A percentile compares a stretch with the other conserved stretches of the same genome.
Evolutionary conservation across 2,329 filamentous ascomycete species (phyloP).

Genomic region (Stachybotrys elegans): DNA sequence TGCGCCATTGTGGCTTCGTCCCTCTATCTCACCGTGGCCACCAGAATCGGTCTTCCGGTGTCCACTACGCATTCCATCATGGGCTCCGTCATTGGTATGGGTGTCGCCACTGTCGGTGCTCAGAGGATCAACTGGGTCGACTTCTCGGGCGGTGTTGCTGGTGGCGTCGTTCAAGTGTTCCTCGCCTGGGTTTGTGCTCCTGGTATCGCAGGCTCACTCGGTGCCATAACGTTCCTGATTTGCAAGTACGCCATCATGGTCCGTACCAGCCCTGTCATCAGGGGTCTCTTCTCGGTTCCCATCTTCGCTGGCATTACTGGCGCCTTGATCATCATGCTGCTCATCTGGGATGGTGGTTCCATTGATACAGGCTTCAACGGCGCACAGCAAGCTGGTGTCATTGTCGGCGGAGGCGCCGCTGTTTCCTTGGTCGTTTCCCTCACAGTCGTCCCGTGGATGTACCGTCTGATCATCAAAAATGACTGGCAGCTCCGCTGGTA

Average conservation of each 20-base stretch:
- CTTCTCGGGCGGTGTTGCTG: background rate
- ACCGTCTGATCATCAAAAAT: conserved; percentile 52
- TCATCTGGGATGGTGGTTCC: conserved; percentile 50
- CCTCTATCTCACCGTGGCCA: conserved; percentile 52
- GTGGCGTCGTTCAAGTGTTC: conserved; percentile 50
- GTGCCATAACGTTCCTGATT: conserved; percentile 47
- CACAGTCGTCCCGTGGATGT: conserved; percentile 56
- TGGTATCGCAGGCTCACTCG: conserved; percentile 48
- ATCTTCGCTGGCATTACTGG: conserved; percentile 53
- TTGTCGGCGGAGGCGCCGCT: background rate
- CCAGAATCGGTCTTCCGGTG: conserved; percentile 49
- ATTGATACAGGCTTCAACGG: conserved; percentile 44
- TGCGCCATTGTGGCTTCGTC: conserved; percentile 50
- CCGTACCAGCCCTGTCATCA: conserved; percentile 46
- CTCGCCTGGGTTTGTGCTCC: conserved; percentile 59
- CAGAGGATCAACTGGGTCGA: conserved; percentile 47
- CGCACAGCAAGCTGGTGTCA: conserved; percentile 9
- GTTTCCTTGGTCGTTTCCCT: background rate
- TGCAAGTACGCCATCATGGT: conserved; percentile 54
- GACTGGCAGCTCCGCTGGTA: conserved; percentile 56
- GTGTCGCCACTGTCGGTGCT: conserved; percentile 48
- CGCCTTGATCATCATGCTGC: conserved; percentile 53
- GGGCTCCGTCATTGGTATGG: conserved; percentile 55
- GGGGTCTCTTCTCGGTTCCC: conserved; percentile 47
- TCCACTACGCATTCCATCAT: conserved; percentile 59